Conservation (phyloP, 371 early-diverging fungal genomes). For the Zancudomyces culisetae region DNA sequence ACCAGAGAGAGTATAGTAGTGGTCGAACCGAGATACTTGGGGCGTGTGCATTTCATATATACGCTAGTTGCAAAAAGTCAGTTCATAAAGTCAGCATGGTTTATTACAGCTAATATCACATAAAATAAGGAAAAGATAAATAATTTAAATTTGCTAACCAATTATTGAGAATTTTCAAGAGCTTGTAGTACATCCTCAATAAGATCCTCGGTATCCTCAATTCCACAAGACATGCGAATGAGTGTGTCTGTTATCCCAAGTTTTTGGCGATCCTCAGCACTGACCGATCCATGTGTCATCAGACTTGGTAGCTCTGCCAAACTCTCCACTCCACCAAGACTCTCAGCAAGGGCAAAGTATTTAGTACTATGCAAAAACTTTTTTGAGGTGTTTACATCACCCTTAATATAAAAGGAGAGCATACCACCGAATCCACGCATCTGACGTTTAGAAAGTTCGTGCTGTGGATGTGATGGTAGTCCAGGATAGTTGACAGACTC, state of each 20-base stretch:
- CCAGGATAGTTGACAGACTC: conserved; percentile 78
- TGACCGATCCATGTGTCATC: conserved; percentile 95
- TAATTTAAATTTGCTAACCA: no score
- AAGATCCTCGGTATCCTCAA: conserved; percentile 86
- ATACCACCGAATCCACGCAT: conserved; percentile 85
- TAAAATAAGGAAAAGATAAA: no score
- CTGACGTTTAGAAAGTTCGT: conserved; percentile 58
- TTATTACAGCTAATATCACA: no score
- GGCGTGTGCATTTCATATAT: no score
- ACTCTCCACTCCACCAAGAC: conserved; percentile 92
- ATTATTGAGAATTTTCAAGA: conserved; percentile 22
- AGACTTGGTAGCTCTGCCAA: conserved; percentile 89
- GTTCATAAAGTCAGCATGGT: no score
- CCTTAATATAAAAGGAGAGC: conserved; percentile 71
- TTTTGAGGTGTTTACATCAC: conserved; percentile 54
- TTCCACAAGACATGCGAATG: conserved; percentile 87
- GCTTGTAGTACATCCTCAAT: conserved; percentile 72
- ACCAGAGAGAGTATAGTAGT: no score
- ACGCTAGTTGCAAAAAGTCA: no score
- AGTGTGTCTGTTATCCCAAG: conserved; percentile 82
- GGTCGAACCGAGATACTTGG: no score
- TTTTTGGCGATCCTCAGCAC: conserved; percentile 67
- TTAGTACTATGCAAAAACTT: conserved; percentile 63
- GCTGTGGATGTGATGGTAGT: conserved; percentile 70
- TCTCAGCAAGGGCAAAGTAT: conserved; percentile 79